These are phyloP conservation scores for Amanita brunnescens DNA, from an alignment of 768 basidiomycete genomes.

Conservation along the genomic window DNA sequence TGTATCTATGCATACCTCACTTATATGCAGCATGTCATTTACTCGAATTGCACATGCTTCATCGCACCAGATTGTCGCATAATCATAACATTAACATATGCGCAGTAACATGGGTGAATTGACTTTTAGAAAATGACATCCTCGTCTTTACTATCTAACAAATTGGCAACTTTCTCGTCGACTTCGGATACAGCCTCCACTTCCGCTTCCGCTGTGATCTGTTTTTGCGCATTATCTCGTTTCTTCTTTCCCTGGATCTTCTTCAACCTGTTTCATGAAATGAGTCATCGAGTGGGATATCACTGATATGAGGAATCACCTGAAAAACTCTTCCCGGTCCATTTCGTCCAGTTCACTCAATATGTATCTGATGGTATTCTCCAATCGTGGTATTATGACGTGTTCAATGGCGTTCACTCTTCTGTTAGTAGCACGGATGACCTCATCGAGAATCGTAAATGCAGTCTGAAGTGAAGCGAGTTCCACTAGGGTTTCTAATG, in stretches of 20 bases:
- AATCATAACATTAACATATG: not conserved
- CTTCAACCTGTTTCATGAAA: constrained; percentile 55
- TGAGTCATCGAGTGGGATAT: not conserved
- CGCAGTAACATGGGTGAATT: not conserved
- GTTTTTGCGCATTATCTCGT: constrained; percentile 30
- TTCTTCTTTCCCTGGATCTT: constrained; percentile 99
- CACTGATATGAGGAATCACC: constrained; percentile 34
- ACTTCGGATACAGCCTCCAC: constrained; percentile 20
- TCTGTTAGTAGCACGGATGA: constrained; percentile 98
- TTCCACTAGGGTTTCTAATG: constrained; percentile 94
- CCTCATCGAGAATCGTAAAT: constrained; percentile 97
- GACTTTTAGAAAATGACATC: constrained; percentile 82
- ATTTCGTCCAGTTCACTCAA: constrained; percentile 97
- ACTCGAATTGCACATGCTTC: constrained; percentile 1
- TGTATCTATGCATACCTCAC: constrained; percentile 59
- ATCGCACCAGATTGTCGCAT: not conserved
- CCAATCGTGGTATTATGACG: constrained; percentile 88
- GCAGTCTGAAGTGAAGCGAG: constrained; percentile 95
- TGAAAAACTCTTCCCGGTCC: constrained; percentile 94
- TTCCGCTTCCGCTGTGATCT: constrained; percentile 20
- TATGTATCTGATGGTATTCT: constrained; percentile 98
- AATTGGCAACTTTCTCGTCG: constrained; percentile 35
- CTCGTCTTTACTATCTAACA: constrained; percentile 81
- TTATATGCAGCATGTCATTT: constrained; percentile 45
- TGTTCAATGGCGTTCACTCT: constrained; percentile 99